Conservation (phyloP, 2,329 filamentous ascomycete species). For the Trichoderma atrobrunneum region DNA sequence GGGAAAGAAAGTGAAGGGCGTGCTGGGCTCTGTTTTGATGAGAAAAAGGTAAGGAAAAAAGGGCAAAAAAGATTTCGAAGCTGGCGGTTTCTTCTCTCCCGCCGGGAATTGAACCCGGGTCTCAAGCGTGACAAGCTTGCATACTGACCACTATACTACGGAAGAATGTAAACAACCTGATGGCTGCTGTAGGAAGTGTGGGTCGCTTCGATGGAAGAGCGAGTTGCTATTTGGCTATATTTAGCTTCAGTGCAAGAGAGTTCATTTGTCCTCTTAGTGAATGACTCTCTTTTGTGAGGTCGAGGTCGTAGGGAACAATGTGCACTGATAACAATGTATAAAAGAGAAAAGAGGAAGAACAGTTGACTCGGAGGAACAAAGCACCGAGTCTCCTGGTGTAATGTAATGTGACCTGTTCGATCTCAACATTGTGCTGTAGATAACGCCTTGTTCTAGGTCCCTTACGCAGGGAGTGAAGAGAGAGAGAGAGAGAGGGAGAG, state of each 20-base stretch:
- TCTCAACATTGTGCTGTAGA: not conserved
- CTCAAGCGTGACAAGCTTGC: conserved; percentile 27
- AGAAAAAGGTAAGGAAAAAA: not conserved
- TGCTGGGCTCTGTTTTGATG: not conserved
- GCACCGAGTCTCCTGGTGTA: not conserved
- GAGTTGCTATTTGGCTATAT: not conserved
- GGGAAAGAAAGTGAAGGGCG: not conserved
- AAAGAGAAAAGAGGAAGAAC: not conserved
- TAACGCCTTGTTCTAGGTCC: not conserved
- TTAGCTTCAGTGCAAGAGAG: not conserved
- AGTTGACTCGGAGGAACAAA: not conserved
- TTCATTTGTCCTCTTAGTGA: not conserved
- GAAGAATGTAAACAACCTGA: conserved; percentile 16
- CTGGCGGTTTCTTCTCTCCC: conserved; percentile 22
- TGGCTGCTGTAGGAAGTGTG: conserved; percentile 11
- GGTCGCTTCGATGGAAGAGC: conserved; percentile 6
- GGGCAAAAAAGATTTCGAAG: conserved; percentile 3
- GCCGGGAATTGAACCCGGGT: conserved; percentile 27
- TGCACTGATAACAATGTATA: not conserved
- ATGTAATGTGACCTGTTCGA: not conserved
- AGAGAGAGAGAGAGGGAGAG: conserved; percentile 2
- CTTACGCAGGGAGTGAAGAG: not conserved
- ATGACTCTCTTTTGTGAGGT: not conserved
- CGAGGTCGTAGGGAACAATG: not conserved
- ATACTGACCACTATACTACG: conserved; percentile 28